phyloP scores from a whole-genome alignment of 306 rosid species.

The Albizia julibrissin region DNA sequence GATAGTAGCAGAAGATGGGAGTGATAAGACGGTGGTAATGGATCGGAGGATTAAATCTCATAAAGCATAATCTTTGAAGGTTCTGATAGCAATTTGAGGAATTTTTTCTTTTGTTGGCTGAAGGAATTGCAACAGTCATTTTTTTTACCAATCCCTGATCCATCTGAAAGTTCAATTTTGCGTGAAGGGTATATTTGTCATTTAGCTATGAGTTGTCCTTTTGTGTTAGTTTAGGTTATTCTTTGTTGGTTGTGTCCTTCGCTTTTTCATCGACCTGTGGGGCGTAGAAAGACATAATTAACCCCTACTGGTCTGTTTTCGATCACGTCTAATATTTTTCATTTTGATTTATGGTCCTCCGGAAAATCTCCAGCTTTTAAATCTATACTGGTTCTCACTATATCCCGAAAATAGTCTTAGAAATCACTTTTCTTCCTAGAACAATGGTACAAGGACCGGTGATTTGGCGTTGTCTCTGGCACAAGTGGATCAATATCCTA shows the following conservation, averaged over 20 bases:
- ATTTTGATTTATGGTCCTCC: constrained; percentile 20
- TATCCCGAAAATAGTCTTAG: not conserved
- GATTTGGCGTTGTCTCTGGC: not conserved
- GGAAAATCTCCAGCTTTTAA: not conserved
- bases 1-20: not conserved
- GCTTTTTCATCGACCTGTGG: constrained; percentile 27
- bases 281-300: constrained; percentile 46
- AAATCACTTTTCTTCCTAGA: not conserved
- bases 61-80: constrained; percentile 29
- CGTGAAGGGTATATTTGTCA: constrained; percentile 52
- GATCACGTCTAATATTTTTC: constrained; percentile 20
- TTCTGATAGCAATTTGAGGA: constrained; percentile 29
- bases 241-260: constrained; percentile 24
- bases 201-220: constrained; percentile 27
- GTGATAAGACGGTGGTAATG: not conserved
- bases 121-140: constrained; percentile 19
- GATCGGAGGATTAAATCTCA: constrained; percentile 20
- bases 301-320: constrained; percentile 40
- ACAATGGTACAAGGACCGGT: not conserved
- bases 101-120: too few relatives aligned
- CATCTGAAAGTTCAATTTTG: constrained; percentile 19
- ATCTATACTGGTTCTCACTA: not conserved
- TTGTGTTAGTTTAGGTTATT: constrained; percentile 33
- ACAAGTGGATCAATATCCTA: not conserved
- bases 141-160: constrained; percentile 4